Percentiles rank a stretch among this genome's conserved stretches.
These are phyloP conservation scores for Penicillium manginii DNA, from an alignment of 495 filamentous ascomycete species.

Conservation along the genomic window DNA sequence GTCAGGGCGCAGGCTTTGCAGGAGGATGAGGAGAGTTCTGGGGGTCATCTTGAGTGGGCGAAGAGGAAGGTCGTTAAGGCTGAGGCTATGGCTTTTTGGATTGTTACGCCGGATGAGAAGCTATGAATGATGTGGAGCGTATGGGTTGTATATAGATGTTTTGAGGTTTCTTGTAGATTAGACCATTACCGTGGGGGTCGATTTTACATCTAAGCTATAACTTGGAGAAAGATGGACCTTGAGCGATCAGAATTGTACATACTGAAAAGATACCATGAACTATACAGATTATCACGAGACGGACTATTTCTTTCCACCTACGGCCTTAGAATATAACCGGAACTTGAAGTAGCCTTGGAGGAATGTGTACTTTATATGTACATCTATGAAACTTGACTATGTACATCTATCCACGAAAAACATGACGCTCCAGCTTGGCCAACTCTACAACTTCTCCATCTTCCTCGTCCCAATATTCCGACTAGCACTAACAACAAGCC, in stretches of 20 bases:
- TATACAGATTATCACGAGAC: not conserved
- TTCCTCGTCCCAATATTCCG: conserved; percentile 53
- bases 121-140: not conserved
- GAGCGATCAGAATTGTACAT: not conserved
- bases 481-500: conserved; percentile 57
- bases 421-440: no score
- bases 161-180: not conserved
- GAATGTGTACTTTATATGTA: no score
- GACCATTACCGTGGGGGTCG: not conserved
- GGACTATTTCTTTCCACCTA: not conserved
- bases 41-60: conserved; percentile 35
- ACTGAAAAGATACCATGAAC: no score
- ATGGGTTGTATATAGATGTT: not conserved
- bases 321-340: no score
- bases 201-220: no score
- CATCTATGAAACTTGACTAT: conserved; percentile 10
- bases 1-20: conserved; percentile 45
- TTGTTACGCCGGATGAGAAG: conserved; percentile 30
- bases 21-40: conserved; percentile 35
- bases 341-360: no score
- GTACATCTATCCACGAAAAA: conserved; percentile 10
- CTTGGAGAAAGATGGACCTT: conserved; percentile 6
- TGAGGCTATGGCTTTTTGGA: conserved; percentile 50
- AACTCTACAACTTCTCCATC: conserved; percentile 33
- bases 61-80: conserved; percentile 38